phyloP scores from a whole-genome alignment of 1,284 basidiomycete species.

The Boletellus dicymbophilus region DNA sequence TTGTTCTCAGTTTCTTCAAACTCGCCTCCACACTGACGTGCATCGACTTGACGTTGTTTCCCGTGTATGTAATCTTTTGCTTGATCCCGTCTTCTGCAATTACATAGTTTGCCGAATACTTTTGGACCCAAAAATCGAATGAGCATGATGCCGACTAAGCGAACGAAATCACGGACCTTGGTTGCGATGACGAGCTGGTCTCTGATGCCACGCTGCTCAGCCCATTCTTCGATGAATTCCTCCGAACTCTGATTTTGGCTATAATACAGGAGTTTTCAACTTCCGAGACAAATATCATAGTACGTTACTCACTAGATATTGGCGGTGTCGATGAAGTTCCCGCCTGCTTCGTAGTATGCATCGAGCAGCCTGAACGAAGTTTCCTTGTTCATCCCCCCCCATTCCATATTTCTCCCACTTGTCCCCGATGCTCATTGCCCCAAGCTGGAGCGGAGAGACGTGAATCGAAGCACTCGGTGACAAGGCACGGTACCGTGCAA shows the following conservation, averaged over 20 bases:
- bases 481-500: conserved; percentile 1
- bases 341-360: conserved; percentile 39
- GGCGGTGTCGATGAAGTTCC: conserved; percentile 42
- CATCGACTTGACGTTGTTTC: conserved; percentile 8
- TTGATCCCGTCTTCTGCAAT: neutral
- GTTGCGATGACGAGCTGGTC: conserved; percentile 57
- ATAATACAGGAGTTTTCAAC: neutral
- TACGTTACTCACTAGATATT: conserved; percentile 35
- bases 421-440: conserved; percentile 50
- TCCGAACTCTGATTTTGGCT: conserved; percentile 48
- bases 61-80: neutral
- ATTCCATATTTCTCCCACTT: conserved; percentile 38
- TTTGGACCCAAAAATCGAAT: neutral
- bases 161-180: conserved; percentile 41
- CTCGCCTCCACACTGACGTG: conserved; percentile 33
- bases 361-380: conserved; percentile 42
- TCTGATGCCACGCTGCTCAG: conserved; percentile 46
- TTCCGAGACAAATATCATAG: neutral
- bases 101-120: conserved; percentile 8
- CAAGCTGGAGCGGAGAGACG: conserved; percentile 1
- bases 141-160: neutral
- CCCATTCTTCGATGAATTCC: conserved; percentile 41
- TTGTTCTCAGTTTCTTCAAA: conserved; percentile 46
- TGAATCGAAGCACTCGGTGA: neutral
- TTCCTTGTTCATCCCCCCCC: conserved; percentile 40